Evolutionary conservation across 2,329 filamentous ascomycete species (phyloP), one percentile per base, ranked within the genome.

Genomic region (Monascus ruber): DNA sequence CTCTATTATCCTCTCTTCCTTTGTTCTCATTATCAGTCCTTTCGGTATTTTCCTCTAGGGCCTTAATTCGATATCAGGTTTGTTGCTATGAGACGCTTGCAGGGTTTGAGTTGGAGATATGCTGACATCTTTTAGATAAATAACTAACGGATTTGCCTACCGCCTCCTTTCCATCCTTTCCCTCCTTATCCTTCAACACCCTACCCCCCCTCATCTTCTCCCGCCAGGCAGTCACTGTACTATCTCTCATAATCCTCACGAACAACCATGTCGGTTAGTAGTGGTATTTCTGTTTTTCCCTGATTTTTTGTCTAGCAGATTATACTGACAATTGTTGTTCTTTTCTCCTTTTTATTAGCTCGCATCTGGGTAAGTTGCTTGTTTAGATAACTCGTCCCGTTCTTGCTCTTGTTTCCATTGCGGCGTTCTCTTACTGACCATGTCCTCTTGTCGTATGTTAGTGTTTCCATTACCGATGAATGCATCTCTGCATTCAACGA

Each of bases 401-500:
- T 17, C 2, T 17, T 17, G 17, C 17, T 17, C 17, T 17, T 37
- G n/a, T 34, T 34, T 34, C 7, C 6, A 34, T 9, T 25, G 6
- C 24, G 3, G 6, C 6, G 17, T 11, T 33, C 17, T 24, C 17
- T 25, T 24, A 3, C 28, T 34, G 33, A 34, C 33, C 4, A 24
- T 11, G 25, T 24, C 5, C 9, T 24, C 5, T 24, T 34, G 24
- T 24, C 11, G 9, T 8, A 25, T 34, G 24, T 24, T 48, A 71
- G 68, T 55, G 65, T 71, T 39, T 54, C 60, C 35, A 60, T 71
- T 44, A 51, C 62, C 39, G 64, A 68, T 52, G 66, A 71, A 29
- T 70, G 67, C 59, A 55, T 69, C 46, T 57, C 49, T 35, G 50
- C 54, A 42, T 70, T 65, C 65, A 68, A 70, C 44, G 60, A 69